Base-by-base conservation (phyloP, 202 grass and related monocot genomes). In the Dendrocalamus latiflorus region DNA sequence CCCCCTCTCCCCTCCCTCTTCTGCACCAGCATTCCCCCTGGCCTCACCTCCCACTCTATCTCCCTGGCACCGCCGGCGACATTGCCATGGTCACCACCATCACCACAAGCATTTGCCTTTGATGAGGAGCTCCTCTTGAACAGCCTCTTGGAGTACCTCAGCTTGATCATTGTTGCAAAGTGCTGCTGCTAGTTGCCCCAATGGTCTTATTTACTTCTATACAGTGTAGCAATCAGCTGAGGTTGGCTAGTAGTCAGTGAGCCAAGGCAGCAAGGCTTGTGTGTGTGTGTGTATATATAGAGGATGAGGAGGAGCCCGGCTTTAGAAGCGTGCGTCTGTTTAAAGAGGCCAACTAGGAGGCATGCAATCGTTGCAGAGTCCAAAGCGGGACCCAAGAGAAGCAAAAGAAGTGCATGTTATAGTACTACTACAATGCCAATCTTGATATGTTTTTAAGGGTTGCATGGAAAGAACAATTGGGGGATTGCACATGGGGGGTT, bases 11-110 rank as follows among this genome's bases (percentile, higher is more conserved):
- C 50, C 12, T 80, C 80, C 65, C 93, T 92, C 88, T 95, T 95
- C 88, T 93, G 93, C 81, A 95, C 93, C 72, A 95, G 88, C 90
- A 95, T 95, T 26, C 93, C 93, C 64, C 90, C 93, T 0, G 90
- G 93, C 68, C 93, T 85, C 81, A 95, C 57, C 82, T 95, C 93
- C 90, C 93, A 95, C 67, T 93, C 83, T 42, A 95, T 95, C 86
- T 95, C 82, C 56, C 44, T 65, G 4, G 75, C 80, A 2, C 44
- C 56, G 6, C 84, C 47, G 14, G 77, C 62, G 24, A 44, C 61
- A 43, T 24, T 53, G 72, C 55, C 72, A 68, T 81, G 77, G 25
- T 58, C 70, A 13, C 65, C 67, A 15, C 39, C 51, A n/a, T 39
- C 51, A n/a, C 65, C 55, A 8, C 75, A 72, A 10, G 61, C 74